phyloP scores from a whole-genome alignment of 2,329 filamentous ascomycete species.

The Zasmidium citrigriseum region DNA sequence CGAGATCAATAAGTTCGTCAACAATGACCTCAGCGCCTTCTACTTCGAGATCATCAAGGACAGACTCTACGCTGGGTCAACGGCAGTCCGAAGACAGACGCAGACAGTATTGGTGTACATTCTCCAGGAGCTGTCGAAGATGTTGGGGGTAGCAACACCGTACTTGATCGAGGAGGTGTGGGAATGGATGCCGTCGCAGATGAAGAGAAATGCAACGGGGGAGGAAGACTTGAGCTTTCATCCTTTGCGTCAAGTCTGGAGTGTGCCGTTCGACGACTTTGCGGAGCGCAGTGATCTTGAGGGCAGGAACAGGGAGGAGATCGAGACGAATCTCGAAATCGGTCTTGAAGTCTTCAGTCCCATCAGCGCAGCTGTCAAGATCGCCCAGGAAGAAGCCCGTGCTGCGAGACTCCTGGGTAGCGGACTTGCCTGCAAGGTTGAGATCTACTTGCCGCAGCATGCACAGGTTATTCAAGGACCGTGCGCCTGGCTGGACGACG shows the following conservation, averaged over 20 bases:
- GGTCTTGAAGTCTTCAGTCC: constrained; percentile 44
- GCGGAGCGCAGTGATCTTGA: background rate
- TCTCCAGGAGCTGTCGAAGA: constrained; percentile 70
- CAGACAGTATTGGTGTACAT: constrained; percentile 63
- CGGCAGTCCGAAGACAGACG: constrained; percentile 59
- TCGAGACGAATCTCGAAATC: constrained; percentile 47
- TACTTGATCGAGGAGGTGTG: constrained; percentile 85
- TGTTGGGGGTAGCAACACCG: constrained; percentile 80
- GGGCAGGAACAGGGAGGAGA: background rate
- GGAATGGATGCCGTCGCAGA: constrained; percentile 65
- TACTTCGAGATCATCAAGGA: constrained; percentile 95
- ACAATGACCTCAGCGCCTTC: constrained; percentile 82
- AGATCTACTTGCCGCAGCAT: constrained; percentile 42
- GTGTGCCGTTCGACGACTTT: constrained; percentile 19
- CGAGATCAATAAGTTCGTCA: constrained; percentile 77
- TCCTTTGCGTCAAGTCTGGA: constrained; percentile 31
- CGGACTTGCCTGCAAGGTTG: constrained; percentile 75
- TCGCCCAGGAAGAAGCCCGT: constrained; percentile 72
- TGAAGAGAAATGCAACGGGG: constrained; percentile 19
- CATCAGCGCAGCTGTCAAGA: constrained; percentile 69
- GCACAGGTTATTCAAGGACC: constrained; percentile 7
- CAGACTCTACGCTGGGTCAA: constrained; percentile 79
- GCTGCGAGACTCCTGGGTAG: constrained; percentile 72
- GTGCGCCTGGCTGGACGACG: constrained; percentile 18
- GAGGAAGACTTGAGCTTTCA: constrained; percentile 14